These are phyloP conservation scores for Yamadazyma insecticola DNA, from an alignment of 805 yeast genomes.

Conservation along the genomic window DNA sequence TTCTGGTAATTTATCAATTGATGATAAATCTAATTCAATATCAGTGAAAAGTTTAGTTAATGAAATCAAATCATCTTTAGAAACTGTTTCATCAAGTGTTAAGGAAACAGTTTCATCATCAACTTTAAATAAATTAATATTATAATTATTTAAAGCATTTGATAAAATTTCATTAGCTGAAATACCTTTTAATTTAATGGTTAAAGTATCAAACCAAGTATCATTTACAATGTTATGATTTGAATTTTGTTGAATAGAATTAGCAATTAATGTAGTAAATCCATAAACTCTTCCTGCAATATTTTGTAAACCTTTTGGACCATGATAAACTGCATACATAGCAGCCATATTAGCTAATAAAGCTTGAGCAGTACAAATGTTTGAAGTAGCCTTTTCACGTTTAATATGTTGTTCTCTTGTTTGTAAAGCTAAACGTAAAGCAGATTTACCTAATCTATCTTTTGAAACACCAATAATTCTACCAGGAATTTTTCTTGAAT, in stretches of 20 bases:
- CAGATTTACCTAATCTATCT: conserved; percentile 87
- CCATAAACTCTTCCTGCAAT: conserved; percentile 79
- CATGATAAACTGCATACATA: conserved; percentile 94
- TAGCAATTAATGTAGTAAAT: conserved; percentile 67
- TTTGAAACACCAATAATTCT: conserved; percentile 90
- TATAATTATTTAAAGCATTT: conserved; percentile 54
- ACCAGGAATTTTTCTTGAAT: conserved; percentile 94
- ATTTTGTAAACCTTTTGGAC: conserved; percentile 75
- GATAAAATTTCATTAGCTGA: conserved; percentile 53
- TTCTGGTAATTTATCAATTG: conserved; percentile 40
- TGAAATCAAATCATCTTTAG: conserved; percentile 52
- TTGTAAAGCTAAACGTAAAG: conserved; percentile 88
- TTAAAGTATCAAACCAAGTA: conserved; percentile 84
- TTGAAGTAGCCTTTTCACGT: conserved; percentile 96
- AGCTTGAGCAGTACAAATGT: conserved; percentile 98
- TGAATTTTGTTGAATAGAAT: conserved; percentile 33
- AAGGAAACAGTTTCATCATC: conserved; percentile 58
- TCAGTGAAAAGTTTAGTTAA: conserved; percentile 61
- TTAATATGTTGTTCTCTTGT: conserved; percentile 98
- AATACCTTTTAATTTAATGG: conserved; percentile 50
- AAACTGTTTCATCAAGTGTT: conserved; percentile 89
- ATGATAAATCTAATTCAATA: conserved; percentile 10
- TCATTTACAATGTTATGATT: conserved; percentile 50
- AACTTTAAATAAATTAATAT: conserved; percentile 74
- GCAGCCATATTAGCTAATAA: conserved; percentile 92